Conservation (phyloP, 495 filamentous ascomycete genomes). For the Penicillium paxilli region DNA sequence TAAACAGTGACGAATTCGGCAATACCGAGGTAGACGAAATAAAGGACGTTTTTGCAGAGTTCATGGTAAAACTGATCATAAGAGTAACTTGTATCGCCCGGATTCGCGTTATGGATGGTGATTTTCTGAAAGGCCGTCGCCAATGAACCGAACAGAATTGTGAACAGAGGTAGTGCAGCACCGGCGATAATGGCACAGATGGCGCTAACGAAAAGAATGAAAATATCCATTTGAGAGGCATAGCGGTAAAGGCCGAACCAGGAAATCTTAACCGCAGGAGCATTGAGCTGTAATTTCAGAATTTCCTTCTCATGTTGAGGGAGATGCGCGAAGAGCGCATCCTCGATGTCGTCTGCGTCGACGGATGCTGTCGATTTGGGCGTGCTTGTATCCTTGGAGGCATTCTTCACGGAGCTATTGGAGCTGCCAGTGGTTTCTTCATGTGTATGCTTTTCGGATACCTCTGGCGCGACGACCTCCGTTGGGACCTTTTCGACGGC, state of each 20-base stretch:
- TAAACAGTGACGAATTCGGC: constrained; percentile 83
- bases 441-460: background rate
- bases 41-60: constrained; percentile 69
- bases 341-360: constrained; percentile 20
- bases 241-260: constrained; percentile 75
- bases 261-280: constrained; percentile 62
- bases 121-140: constrained; percentile 70
- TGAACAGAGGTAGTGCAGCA: constrained; percentile 84
- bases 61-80: constrained; percentile 58
- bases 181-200: constrained; percentile 76
- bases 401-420: background rate
- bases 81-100: constrained; percentile 9
- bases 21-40: constrained; percentile 89
- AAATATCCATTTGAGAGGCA: constrained; percentile 69
- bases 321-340: constrained; percentile 40
- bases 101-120: constrained; percentile 39
- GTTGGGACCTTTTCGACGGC: constrained; percentile 19
- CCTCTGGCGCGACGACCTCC: constrained; percentile 5
- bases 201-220: constrained; percentile 67
- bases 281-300: constrained; percentile 69
- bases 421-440: background rate
- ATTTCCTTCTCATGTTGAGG: constrained; percentile 61
- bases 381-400: constrained; percentile 14
- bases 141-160: constrained; percentile 75
- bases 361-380: background rate